Evolutionary conservation across 2,329 filamentous ascomycete species (phyloP).

Genomic region (Mollisiaceae sp.): DNA sequence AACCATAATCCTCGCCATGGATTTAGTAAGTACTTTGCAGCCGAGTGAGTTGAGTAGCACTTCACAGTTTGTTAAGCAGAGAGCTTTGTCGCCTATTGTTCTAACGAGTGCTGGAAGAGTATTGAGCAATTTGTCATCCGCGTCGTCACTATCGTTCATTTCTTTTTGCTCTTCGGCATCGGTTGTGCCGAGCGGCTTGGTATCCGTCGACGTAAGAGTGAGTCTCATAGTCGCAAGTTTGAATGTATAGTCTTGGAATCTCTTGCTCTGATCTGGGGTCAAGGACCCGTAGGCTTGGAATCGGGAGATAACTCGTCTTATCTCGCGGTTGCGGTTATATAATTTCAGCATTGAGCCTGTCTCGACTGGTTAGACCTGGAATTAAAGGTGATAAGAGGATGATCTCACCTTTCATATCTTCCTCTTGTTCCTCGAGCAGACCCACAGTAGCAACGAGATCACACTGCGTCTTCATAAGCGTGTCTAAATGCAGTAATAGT

Average conservation of each 20-base stretch:
- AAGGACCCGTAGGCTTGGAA: not conserved
- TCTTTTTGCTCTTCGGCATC: not conserved
- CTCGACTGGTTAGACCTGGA: not conserved
- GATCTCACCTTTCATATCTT: not conserved
- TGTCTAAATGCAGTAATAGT: not conserved
- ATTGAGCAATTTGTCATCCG: not conserved
- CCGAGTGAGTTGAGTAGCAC: not conserved
- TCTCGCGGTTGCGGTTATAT: not conserved
- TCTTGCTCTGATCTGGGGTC: not conserved
- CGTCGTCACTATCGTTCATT: not conserved
- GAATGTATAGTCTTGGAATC: not conserved
- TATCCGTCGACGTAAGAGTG: not conserved
- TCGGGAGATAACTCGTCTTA: not conserved
- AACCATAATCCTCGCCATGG: not conserved
- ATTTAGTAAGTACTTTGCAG: not conserved
- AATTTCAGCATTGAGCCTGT: not conserved
- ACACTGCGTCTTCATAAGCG: not conserved
- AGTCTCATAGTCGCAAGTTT: not conserved
- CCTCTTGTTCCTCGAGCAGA: not conserved
- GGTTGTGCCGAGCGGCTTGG: not conserved
- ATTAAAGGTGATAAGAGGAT: not conserved
- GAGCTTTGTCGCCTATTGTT: not conserved
- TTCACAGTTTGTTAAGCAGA: not conserved
- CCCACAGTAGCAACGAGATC: not conserved
- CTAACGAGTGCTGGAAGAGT: not conserved